phyloP scores from a whole-genome alignment of 495 filamentous ascomycete species.

The Hypoxylon fuscum region DNA sequence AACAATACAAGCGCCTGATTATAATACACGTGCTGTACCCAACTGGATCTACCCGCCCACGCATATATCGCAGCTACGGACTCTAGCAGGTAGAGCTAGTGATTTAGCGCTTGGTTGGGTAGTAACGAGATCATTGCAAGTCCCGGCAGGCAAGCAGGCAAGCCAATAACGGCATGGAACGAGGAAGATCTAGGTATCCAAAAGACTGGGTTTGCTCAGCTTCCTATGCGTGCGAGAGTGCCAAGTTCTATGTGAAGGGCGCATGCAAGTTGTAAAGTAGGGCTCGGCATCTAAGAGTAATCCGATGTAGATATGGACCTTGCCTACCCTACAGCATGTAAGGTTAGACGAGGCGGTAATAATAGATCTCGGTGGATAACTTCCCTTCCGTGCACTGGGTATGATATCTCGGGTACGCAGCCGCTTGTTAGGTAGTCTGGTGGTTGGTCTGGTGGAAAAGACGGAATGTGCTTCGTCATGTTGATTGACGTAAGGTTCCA shows the following conservation, averaged over 20 bases:
- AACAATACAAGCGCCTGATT: background rate
- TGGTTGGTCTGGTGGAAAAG: slow-evolving; percentile 4
- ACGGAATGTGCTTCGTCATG: slow-evolving; percentile 35
- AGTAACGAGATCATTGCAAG: slow-evolving; percentile 17
- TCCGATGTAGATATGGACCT: slow-evolving; percentile 2
- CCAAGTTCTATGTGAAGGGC: slow-evolving; percentile 10
- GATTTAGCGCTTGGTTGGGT: slow-evolving; percentile 4
- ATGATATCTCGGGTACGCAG: no score
- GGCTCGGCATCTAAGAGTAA: slow-evolving; percentile 12
- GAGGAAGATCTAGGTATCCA: slow-evolving; percentile 10
- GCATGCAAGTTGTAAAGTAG: slow-evolving; percentile 10
- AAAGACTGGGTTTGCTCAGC: slow-evolving; percentile 16
- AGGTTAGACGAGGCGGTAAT: background rate
- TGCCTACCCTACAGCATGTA: no score
- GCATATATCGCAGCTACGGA: background rate
- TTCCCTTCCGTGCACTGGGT: background rate
- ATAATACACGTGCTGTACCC: slow-evolving; percentile 2
- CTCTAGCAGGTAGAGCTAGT: no score
- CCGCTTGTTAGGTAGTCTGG: no score
- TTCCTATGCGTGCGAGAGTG: no score
- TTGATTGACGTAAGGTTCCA: slow-evolving; percentile 44
- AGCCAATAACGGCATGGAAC: background rate
- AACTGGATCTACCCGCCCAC: slow-evolving; percentile 1
- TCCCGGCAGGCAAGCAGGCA: slow-evolving; percentile 7
- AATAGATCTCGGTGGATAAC: background rate